Conservation (phyloP, 768 basidiomycete genomes). For the Kwoniella mangroviensis region DNA sequence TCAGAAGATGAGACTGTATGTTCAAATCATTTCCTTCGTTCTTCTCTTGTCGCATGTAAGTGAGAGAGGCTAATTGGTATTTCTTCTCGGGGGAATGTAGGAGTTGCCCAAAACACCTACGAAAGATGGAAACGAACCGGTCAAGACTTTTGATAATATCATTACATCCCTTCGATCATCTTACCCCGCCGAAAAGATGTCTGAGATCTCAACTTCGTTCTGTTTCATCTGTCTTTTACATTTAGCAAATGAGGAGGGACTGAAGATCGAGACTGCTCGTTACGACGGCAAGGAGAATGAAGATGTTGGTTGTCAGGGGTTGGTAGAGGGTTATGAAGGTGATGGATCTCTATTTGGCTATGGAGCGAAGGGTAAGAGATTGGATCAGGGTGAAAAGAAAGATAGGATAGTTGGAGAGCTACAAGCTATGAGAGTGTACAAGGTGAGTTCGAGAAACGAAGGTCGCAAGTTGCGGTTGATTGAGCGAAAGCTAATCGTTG, state of each 20-base stretch:
- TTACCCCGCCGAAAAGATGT: conserved; percentile 93
- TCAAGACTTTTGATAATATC: conserved; percentile 63
- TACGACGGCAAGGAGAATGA: conserved; percentile 50
- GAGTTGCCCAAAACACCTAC: conserved; percentile 38
- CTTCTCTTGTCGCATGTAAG: not conserved
- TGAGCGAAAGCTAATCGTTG: not conserved
- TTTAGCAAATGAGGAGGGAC: conserved; percentile 92
- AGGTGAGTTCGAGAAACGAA: conserved; percentile 37
- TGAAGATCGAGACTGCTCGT: conserved; percentile 68
- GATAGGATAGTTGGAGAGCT: conserved; percentile 55
- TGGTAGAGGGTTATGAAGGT: conserved; percentile 29
- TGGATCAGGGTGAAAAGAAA: conserved; percentile 42
- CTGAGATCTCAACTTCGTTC: conserved; percentile 97
- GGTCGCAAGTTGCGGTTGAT: not conserved
- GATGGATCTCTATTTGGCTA: conserved; percentile 17
- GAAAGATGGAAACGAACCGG: conserved; percentile 25
- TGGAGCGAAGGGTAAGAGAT: conserved; percentile 9
- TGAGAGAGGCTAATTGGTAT: not conserved
- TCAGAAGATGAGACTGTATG: conserved; percentile 56
- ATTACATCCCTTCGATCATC: conserved; percentile 77
- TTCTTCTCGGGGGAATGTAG: not conserved
- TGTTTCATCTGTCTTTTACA: conserved; percentile 98
- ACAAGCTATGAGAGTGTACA: conserved; percentile 54
- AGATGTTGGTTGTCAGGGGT: conserved; percentile 50
- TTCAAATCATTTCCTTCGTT: conserved; percentile 4